A percentile compares a stretch with the other conserved stretches of the same genome.
These are phyloP conservation scores for Lentinula aciculospora DNA, from an alignment of 768 basidiomycete genomes.

Conservation along the genomic window DNA sequence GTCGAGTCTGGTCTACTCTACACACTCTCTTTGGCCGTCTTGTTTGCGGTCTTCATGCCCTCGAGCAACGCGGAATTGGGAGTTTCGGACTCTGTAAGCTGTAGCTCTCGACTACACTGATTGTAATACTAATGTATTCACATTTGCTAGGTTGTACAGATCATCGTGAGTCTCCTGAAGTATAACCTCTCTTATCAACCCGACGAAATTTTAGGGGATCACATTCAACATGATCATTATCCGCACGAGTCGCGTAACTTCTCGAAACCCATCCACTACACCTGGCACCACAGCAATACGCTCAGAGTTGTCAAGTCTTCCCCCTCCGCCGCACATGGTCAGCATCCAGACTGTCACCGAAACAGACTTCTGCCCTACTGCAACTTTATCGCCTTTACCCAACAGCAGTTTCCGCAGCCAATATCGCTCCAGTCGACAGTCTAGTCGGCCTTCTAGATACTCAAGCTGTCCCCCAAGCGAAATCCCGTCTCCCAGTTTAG, in stretches of 20 bases:
- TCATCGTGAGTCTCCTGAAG: constrained; percentile 24
- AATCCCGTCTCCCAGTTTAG: neutral
- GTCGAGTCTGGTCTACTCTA: constrained; percentile 36
- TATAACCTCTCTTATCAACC: neutral
- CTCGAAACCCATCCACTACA: neutral
- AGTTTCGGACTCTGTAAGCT: constrained; percentile 31
- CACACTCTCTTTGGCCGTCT: constrained; percentile 26
- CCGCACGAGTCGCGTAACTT: neutral
- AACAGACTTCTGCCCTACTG: neutral
- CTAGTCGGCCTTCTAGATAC: neutral
- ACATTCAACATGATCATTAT: constrained; percentile 28
- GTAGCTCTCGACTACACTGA: neutral
- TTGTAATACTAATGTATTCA: neutral
- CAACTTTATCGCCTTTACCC: neutral
- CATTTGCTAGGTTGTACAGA: constrained; percentile 29
- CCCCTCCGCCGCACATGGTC: neutral
- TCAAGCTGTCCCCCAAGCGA: neutral
- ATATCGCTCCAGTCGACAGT: neutral
- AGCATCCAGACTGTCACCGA: neutral
- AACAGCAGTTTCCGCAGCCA: neutral
- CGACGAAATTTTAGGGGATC: constrained; percentile 16
- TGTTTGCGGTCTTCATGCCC: constrained; percentile 28
- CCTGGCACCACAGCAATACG: neutral
- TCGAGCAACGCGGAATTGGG: constrained; percentile 31
- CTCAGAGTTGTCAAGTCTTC: neutral